These are phyloP conservation scores for Salicornia ramosissima DNA, from an alignment of 148 eudicot genomes.

Conservation along the genomic window DNA sequence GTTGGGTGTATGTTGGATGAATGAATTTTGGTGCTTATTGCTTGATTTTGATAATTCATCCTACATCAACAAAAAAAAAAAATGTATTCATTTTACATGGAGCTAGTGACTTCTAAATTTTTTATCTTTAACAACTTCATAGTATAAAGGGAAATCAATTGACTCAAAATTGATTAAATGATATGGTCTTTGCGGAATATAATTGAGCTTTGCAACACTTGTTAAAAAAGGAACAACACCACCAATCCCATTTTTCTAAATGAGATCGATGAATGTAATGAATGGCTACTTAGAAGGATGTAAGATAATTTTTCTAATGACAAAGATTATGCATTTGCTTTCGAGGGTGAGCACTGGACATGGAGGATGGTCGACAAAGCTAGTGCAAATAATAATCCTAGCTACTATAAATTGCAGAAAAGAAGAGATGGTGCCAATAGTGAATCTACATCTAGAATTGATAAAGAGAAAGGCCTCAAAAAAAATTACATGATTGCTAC, in stretches of 20 bases:
- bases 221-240: neutral
- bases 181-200: neutral
- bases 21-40: no score
- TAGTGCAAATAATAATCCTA: neutral
- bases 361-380: neutral
- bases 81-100: no score
- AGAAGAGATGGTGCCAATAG: no score
- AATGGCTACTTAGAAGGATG: slow-evolving; percentile 8
- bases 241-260: neutral
- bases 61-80: no score
- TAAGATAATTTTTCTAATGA: neutral
- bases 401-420: neutral
- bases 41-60: no score
- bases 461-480: neutral
- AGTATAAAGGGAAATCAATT: neutral
- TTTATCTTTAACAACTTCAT: neutral
- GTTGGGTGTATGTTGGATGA: no score
- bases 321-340: neutral
- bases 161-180: neutral
- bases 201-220: neutral
- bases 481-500: no score
- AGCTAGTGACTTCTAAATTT: no score
- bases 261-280: slow-evolving; percentile 5
- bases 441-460: neutral
- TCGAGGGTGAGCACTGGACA: neutral